Conservation (phyloP, 1,284 basidiomycete species). For the Phellinidium pouzarii region DNA sequence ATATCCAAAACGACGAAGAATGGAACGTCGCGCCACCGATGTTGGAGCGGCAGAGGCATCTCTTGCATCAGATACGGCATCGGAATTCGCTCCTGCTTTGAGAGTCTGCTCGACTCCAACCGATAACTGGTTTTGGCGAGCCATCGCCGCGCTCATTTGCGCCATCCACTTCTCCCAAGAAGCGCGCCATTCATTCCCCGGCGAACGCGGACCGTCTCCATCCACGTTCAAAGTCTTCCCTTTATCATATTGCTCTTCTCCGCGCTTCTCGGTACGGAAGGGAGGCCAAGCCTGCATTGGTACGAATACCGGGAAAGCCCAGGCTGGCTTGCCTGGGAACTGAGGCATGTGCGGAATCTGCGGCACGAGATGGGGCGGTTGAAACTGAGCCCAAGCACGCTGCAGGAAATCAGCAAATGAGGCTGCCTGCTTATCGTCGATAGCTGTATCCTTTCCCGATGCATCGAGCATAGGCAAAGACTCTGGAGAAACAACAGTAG, state of each 20-base stretch:
- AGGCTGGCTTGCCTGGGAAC: constrained; percentile 36
- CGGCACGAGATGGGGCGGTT: constrained; percentile 49
- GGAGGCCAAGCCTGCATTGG: constrained; percentile 63
- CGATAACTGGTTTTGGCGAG: constrained; percentile 39
- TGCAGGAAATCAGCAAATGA: constrained; percentile 70
- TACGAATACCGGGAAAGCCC: constrained; percentile 74
- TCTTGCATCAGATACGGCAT: constrained; percentile 18
- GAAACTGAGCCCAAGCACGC: constrained; percentile 64
- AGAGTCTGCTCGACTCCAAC: constrained; percentile 41
- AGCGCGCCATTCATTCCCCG: constrained; percentile 50
- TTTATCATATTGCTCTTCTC: constrained; percentile 27
- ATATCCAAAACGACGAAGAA: constrained; percentile 41
- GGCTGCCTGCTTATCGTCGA: constrained; percentile 56
- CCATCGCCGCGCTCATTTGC: constrained; percentile 38
- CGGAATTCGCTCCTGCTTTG: constrained; percentile 18
- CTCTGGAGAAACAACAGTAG: constrained; percentile 17
- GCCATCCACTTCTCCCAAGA: constrained; percentile 72
- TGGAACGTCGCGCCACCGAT: constrained; percentile 22
- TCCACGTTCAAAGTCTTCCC: constrained; percentile 30
- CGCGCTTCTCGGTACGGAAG: constrained; percentile 46
- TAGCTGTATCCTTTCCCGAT: constrained; percentile 7
- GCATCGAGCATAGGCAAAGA: constrained; percentile 10
- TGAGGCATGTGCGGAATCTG: constrained; percentile 50
- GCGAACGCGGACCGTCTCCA: constrained; percentile 29
- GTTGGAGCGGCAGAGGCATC: constrained; percentile 18